Conservation (phyloP, 768 basidiomycete species). For the Lactifluus subvellereus region DNA sequence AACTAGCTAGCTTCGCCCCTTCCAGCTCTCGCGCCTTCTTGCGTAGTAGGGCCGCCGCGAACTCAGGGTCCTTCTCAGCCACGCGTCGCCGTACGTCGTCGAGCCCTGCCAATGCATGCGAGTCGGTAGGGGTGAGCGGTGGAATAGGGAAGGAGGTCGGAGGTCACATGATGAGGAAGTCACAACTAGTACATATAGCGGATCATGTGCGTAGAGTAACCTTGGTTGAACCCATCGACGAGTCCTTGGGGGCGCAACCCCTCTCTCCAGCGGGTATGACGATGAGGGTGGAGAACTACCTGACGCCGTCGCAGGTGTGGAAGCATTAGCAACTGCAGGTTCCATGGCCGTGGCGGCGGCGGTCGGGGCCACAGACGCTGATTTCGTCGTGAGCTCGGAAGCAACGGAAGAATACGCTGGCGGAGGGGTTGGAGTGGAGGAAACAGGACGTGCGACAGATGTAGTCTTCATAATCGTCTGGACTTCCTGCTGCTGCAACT, state of each 20-base stretch:
- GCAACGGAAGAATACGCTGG: slow-evolving; percentile 5
- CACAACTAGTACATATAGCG: too few species aligned
- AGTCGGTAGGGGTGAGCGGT: slow-evolving; percentile 24
- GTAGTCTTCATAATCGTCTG: not conserved
- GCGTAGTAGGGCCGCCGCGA: slow-evolving; percentile 68
- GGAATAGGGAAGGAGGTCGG: too few species aligned
- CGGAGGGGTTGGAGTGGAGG: not conserved
- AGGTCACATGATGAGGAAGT: too few species aligned
- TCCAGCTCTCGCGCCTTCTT: slow-evolving; percentile 70
- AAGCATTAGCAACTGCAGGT: not conserved
- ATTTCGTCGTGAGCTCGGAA: not conserved
- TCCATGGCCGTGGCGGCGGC: not conserved
- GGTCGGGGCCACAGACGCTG: not conserved
- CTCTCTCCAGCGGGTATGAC: slow-evolving; percentile 23
- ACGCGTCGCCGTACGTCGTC: slow-evolving; percentile 48
- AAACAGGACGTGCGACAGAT: not conserved
- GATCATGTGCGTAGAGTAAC: too few species aligned
- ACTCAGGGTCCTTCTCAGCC: slow-evolving; percentile 64
- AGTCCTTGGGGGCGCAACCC: too few species aligned
- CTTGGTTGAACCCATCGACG: too few species aligned
- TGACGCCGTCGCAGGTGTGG: slow-evolving; percentile 22
- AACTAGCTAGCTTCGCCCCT: slow-evolving; percentile 76
- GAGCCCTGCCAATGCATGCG: slow-evolving; percentile 33
- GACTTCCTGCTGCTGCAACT: slow-evolving; percentile 11
- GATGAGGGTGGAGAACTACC: slow-evolving; percentile 30